phyloP scores from a whole-genome alignment of 2,329 filamentous ascomycete genomes.

The Torrubiellomyces zombiae region DNA sequence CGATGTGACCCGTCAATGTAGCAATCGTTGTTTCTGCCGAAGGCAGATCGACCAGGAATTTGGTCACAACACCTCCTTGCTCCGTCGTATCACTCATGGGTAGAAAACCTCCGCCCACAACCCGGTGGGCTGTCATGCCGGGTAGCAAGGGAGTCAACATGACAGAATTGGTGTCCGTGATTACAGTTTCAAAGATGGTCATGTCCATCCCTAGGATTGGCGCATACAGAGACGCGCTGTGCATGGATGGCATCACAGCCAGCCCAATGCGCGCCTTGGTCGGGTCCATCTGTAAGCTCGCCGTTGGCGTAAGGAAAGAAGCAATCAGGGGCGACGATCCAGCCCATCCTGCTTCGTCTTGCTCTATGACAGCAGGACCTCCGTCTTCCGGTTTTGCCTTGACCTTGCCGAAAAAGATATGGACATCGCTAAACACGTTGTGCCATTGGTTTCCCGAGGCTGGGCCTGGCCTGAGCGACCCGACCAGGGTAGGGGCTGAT shows the following conservation, averaged over 20 bases:
- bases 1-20: slow-evolving; percentile 21
- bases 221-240: slow-evolving; percentile 10
- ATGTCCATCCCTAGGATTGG: slow-evolving; percentile 11
- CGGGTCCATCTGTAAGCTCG: slow-evolving; percentile 16
- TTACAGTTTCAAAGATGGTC: slow-evolving; percentile 15
- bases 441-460: slow-evolving; percentile 12
- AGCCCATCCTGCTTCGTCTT: slow-evolving; percentile 19
- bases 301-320: slow-evolving; percentile 23
- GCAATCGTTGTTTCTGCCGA: slow-evolving; percentile 12
- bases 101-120: slow-evolving; percentile 9
- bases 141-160: slow-evolving; percentile 21
- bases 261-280: slow-evolving; percentile 16
- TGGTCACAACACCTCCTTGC: slow-evolving; percentile 8
- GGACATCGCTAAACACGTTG: slow-evolving; percentile 21
- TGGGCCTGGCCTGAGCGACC: slow-evolving; percentile 11
- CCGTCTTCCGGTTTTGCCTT: slow-evolving; percentile 9
- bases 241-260: slow-evolving; percentile 10
- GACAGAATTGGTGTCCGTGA: slow-evolving; percentile 14
- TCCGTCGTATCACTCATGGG: slow-evolving; percentile 7
- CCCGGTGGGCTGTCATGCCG: slow-evolving; percentile 13
- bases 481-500: slow-evolving; percentile 14
- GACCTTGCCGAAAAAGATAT: slow-evolving; percentile 23
- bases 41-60: slow-evolving; percentile 15
- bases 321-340: slow-evolving; percentile 21
- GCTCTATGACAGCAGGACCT: slow-evolving; percentile 18